A percentile compares a stretch with the other conserved stretches of the same genome.
phyloP scores from a whole-genome alignment of 257 asterid species.

The Solanum megistacrolobum region DNA sequence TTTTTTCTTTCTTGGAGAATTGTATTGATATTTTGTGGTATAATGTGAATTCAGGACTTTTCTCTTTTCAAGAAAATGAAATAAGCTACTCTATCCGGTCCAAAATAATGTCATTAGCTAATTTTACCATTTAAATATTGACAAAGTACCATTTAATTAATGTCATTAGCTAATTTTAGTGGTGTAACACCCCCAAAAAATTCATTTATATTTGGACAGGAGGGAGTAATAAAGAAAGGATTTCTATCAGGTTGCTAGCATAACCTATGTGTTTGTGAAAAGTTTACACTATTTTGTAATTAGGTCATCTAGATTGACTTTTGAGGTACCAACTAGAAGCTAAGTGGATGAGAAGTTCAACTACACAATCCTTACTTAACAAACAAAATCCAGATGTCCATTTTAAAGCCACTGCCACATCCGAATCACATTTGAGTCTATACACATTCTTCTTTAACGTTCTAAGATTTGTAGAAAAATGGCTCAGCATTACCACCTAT shows the following conservation, averaged over 20 bases:
- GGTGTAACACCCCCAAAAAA: not conserved
- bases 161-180: not conserved
- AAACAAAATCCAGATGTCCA: not conserved
- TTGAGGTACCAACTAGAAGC: not conserved
- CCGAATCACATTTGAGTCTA: not conserved
- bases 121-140: not conserved
- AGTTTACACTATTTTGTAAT: not conserved
- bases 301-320: not conserved
- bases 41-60: not conserved
- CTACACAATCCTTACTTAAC: slow-evolving; percentile 8
- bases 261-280: not conserved
- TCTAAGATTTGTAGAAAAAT: not conserved
- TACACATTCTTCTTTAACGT: not conserved
- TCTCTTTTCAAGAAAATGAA: not conserved
- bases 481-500: not conserved
- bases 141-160: not conserved
- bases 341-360: slow-evolving; percentile 16
- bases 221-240: not conserved
- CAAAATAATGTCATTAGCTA: not conserved
- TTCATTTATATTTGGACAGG: not conserved
- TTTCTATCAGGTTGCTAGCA: not conserved
- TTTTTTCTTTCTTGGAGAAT: not conserved
- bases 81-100: not conserved
- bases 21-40: not conserved
- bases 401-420: not conserved